Evolutionary conservation across 306 rosid species (phyloP), one percentile per base, ranked within the genome.

Genomic region (Lablab purpureus): DNA sequence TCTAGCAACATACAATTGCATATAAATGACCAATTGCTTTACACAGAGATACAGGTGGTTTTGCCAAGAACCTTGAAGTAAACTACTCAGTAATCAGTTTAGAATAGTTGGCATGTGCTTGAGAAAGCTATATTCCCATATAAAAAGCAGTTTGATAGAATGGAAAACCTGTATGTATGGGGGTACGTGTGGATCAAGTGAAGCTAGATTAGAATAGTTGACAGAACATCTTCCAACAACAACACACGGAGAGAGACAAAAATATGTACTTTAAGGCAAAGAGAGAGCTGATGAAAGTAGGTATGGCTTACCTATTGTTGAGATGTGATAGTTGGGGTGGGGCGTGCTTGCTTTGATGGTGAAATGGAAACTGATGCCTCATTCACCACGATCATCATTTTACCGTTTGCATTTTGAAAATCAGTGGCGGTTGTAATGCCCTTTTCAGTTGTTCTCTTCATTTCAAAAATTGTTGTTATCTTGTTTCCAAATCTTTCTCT

Each of bases 231-330:
- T 80, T 74, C 84, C 89, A 84, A 88, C 94, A 82, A 88, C 94
- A 82, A 80, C 65, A 71, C 21, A 70, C 50, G 83, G 87, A 83
- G 79, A 84, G 79, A 63, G 82, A 85, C 82, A 79, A 18, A 58
- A 55, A 54, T 71, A 86, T 91, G 89, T 90, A 47, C 99, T 92
- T 89, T 83, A 93, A 91, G 91, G 79, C 80, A 89, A 93, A 91
- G 98, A 84, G 86, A 90, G 81, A 69, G 59, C 73, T 58, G 56
- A 68, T 14, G 12, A 21, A 85, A 86, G 93, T 89, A 83, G 97
- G 97, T 92, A 77, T 9, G 67, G 83, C 83, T 74, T 50, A 78
- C 40, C 80, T 74, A 63, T 65, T 83, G 89, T 77, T 77, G 81
- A 63, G 77, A 82, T 65, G 67, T 75, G 74, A 79, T 73, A 74